Evolutionary conservation across 805 yeast genomes (phyloP).

Genomic region (Hanseniaspora vineae): DNA sequence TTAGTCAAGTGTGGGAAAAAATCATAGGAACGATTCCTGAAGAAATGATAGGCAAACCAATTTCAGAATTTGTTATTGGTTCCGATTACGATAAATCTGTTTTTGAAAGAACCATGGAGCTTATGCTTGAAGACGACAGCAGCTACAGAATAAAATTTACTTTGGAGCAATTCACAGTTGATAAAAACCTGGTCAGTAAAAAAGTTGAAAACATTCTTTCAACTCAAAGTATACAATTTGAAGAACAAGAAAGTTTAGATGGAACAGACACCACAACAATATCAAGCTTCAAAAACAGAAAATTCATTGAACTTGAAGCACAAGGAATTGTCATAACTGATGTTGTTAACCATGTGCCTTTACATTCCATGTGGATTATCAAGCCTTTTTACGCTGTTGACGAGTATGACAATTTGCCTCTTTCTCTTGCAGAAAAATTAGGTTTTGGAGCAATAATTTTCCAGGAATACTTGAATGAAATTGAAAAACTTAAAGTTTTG

Average conservation of each 20-base stretch:
- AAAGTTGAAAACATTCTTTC: constrained; percentile 13
- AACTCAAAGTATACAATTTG: not conserved
- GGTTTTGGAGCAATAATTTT: constrained; percentile 87
- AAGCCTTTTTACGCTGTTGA: constrained; percentile 61
- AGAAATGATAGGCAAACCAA: constrained; percentile 43
- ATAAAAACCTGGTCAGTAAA: constrained; percentile 16
- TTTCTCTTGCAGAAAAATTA: constrained; percentile 51
- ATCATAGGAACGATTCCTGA: constrained; percentile 55
- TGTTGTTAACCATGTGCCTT: constrained; percentile 39
- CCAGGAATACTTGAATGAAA: constrained; percentile 52
- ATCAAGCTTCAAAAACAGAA: not conserved
- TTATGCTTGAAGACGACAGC: constrained; percentile 61
- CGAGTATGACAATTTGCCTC: constrained; percentile 54
- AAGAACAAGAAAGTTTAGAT: not conserved
- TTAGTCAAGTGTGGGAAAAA: constrained; percentile 66
- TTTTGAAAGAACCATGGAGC: constrained; percentile 54
- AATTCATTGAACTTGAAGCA: constrained; percentile 54
- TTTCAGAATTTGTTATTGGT: constrained; percentile 55
- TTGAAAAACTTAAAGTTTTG: constrained; percentile 51
- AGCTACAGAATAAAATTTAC: constrained; percentile 68
- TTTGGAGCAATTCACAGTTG: constrained; percentile 24
- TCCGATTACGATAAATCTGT: constrained; percentile 49
- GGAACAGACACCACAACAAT: not conserved
- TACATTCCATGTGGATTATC: constrained; percentile 88
- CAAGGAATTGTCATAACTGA: constrained; percentile 82